phyloP scores from a whole-genome alignment of 2,329 filamentous ascomycete species.

The Fusarium veterinarium region DNA sequence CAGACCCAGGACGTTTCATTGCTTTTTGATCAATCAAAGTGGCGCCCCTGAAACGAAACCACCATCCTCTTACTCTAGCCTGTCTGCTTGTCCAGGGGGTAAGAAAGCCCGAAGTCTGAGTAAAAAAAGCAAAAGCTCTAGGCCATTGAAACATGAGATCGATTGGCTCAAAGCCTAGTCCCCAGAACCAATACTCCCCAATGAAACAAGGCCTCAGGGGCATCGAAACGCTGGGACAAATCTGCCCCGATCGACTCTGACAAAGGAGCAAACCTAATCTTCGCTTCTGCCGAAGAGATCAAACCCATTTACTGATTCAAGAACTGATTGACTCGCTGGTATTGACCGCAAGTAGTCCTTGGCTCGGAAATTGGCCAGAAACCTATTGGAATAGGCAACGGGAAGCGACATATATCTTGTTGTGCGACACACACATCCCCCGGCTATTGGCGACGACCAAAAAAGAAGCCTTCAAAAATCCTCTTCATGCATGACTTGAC shows the following conservation, averaged over 20 bases:
- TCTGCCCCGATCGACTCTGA: slow-evolving; percentile 20
- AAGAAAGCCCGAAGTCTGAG: slow-evolving; percentile 25
- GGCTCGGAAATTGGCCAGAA: slow-evolving; percentile 24
- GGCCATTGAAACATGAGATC: slow-evolving; percentile 41
- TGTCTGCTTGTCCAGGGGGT: slow-evolving; percentile 14
- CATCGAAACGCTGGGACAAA: slow-evolving; percentile 24
- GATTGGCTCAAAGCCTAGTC: slow-evolving; percentile 35
- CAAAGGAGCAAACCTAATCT: slow-evolving; percentile 28
- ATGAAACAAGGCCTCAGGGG: slow-evolving; percentile 42
- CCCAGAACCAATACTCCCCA: slow-evolving; percentile 35
- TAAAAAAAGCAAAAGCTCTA: slow-evolving; percentile 40
- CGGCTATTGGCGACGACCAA: slow-evolving; percentile 17
- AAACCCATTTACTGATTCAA: slow-evolving; percentile 8
- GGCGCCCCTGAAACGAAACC: slow-evolving; percentile 27
- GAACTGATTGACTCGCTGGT: not conserved
- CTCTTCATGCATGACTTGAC: slow-evolving; percentile 38
- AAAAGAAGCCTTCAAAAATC: slow-evolving; percentile 7
- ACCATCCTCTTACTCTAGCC: slow-evolving; percentile 6
- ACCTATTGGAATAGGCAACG: slow-evolving; percentile 27
- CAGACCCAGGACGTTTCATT: slow-evolving; percentile 30
- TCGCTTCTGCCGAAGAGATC: slow-evolving; percentile 1
- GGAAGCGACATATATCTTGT: slow-evolving; percentile 30
- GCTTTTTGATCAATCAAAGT: slow-evolving; percentile 21
- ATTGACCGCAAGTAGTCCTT: slow-evolving; percentile 26
- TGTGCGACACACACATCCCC: slow-evolving; percentile 32